These are phyloP conservation scores for Rutstroemia sp. DNA, from an alignment of 2,329 filamentous ascomycete species.

Conservation along the genomic window DNA sequence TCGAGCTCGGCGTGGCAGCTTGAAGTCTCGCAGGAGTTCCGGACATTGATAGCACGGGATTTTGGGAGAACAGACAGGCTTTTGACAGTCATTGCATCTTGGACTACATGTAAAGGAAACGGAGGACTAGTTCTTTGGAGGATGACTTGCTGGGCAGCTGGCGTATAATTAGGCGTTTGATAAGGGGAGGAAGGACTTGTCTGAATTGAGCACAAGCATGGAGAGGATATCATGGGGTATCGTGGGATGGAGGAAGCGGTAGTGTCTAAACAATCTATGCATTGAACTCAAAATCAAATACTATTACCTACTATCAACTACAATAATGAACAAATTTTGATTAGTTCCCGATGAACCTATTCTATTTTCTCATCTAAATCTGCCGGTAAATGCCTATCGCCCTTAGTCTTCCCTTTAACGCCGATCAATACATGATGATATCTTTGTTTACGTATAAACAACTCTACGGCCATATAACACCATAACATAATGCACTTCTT, in stretches of 20 bases:
- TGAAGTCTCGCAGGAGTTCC: slow-evolving; percentile 8
- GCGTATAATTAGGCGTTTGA: slow-evolving; percentile 25
- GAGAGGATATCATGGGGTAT: slow-evolving; percentile 15
- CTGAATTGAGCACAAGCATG: slow-evolving; percentile 7
- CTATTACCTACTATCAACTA: neutral
- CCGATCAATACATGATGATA: neutral
- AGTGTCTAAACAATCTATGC: neutral
- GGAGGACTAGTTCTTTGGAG: slow-evolving; percentile 14
- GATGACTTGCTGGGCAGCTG: slow-evolving; percentile 20
- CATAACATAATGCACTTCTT: neutral
- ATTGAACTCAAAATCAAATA: slow-evolving; percentile 1
- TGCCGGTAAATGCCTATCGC: neutral
- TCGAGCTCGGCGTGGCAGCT: slow-evolving; percentile 3
- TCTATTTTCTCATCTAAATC: neutral
- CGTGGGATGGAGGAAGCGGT: neutral
- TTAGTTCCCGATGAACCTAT: neutral
- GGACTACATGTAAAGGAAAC: slow-evolving; percentile 10
- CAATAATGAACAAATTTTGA: neutral
- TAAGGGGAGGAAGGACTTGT: slow-evolving; percentile 12
- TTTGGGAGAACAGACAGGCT: neutral
- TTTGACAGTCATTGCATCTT: slow-evolving; percentile 1
- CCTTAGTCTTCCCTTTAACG: neutral
- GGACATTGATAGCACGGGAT: slow-evolving; percentile 3
- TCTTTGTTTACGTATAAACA: neutral
- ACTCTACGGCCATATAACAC: neutral